Evolutionary conservation across 2,329 filamentous ascomycete species (phyloP), one percentile per base, ranked within the genome.

Genomic region (Metarhizium sp.): DNA sequence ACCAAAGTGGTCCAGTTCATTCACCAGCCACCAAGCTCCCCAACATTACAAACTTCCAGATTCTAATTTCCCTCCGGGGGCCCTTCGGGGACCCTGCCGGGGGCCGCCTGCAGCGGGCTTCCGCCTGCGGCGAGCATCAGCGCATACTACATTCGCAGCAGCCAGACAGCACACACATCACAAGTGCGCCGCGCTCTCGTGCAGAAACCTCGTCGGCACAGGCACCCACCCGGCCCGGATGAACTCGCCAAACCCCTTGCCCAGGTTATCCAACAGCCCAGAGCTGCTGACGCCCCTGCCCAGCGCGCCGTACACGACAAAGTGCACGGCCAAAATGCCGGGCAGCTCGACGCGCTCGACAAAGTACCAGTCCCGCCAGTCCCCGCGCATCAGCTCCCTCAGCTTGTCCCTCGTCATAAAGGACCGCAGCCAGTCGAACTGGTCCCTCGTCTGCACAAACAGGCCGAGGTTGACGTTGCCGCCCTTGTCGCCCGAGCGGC

Each of bases 201-300:
- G 51, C 11, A 61, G 30, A 38, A 65, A 61, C 34, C 32, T 61
- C 1, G 38, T 51, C 4, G 62, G 63, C 1, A 64, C 52, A 3
- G 60, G 60, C 18, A 62, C 59, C 53, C 64, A 59, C 2, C 63
- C 58, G 10, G 62, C 62, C 20, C 76, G 62, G 36, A 78, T 64
- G 63, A 72, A 79, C 63, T 79, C 77, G 30, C 68, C 74, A 64
- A 80, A 78, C 0, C 77, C 76, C 61, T 81, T 81, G 1, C 75
- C 79, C 59, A 80, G 66, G 11, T 67, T 66, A 66, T 81, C 78
- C 18, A 81, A 58, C 43, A 70, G 61, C 29, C 65, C 70, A 10
- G 73, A 75, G 55, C 76, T 77, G 58, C 75, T 80, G 3, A 81
- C 75, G 0, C 72, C 73, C 0, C 70, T 57, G 0, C 72, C 74